Conservation (phyloP, 1,284 basidiomycete genomes). For the Rhodotorula sp. region DNA sequence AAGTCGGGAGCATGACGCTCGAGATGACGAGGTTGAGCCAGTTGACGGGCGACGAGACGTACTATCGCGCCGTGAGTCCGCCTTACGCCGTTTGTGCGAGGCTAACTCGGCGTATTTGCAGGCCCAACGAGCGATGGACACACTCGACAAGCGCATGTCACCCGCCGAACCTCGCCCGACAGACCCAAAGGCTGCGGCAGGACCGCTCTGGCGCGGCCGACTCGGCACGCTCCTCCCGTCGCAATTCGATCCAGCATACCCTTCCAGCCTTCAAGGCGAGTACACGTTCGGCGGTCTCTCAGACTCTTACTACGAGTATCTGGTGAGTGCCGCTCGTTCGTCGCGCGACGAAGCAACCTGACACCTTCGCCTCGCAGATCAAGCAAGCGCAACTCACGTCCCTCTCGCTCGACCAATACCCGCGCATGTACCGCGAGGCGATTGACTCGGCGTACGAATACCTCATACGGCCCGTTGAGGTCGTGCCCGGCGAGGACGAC, state of each 20-base stretch:
- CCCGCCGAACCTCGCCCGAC: neutral
- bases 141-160: constrained; percentile 51
- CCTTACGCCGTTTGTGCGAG: neutral
- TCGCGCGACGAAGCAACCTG: neutral
- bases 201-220: constrained; percentile 22
- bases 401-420: constrained; percentile 49
- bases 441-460: constrained; percentile 53
- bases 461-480: constrained; percentile 51
- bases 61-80: constrained; percentile 52
- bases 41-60: constrained; percentile 56
- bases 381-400: constrained; percentile 39
- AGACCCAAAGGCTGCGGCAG: neutral
- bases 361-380: constrained; percentile 17
- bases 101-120: constrained; percentile 1
- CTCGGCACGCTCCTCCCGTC: constrained; percentile 48
- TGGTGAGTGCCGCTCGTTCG: constrained; percentile 38
- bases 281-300: constrained; percentile 55
- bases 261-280: constrained; percentile 36
- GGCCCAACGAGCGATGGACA: constrained; percentile 56
- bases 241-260: constrained; percentile 49
- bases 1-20: constrained; percentile 56
- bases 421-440: constrained; percentile 53
- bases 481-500: constrained; percentile 51
- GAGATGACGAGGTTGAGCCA: constrained; percentile 57
- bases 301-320: constrained; percentile 58